Evolutionary conservation across 169 alveolate genomes (phyloP), one percentile per base, ranked within the genome.

Genomic region (Plasmodium coatneyi): DNA sequence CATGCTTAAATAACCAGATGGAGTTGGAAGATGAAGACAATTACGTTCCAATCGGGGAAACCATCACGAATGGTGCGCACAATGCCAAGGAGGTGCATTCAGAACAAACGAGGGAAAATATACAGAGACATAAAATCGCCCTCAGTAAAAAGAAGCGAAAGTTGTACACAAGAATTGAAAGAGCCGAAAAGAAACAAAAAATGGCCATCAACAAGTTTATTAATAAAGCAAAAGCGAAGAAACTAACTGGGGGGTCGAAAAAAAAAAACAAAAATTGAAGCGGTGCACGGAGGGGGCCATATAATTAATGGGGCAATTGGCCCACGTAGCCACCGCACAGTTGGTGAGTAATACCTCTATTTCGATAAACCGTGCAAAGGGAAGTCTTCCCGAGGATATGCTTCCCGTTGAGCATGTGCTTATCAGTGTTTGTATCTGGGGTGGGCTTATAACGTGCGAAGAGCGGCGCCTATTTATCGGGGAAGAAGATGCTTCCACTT

Each of bases 141-240:
- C 46, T 86, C 28, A 86, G 93, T 60, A 86, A 86, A 54, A 86
- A 86, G 72, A 86, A 86, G 19, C 76, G 93, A 46, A 86, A 86
- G n/a, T 74, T 86, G 39, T 86, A 72, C 12, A 34, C 79, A 32
- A 43, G 66, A 32, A 86, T 86, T 22, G 93, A 86, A 74, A 32
- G 60, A 19, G 82, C 84, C 41, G 86, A 86, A 22, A 86, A 30
- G 39, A 74, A 41, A 76, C 93, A 86, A 76, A 72, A 86, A 32
- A 12, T 19, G 66, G 41, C 79, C 12, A 30, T 86, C 9, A 84
- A 86, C 22, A 86, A 86, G 46, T 86, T 86, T 76, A 49, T 86
- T 22, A 86, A 86, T 5, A 86, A 76, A 41, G 66, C 70, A 5
- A 54, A 66, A 16, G 56, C 30, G 34, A 86, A 76, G 7, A 83